These are phyloP conservation scores for Harrya chromipes DNA, from an alignment of 768 basidiomycete genomes.

Conservation along the genomic window DNA sequence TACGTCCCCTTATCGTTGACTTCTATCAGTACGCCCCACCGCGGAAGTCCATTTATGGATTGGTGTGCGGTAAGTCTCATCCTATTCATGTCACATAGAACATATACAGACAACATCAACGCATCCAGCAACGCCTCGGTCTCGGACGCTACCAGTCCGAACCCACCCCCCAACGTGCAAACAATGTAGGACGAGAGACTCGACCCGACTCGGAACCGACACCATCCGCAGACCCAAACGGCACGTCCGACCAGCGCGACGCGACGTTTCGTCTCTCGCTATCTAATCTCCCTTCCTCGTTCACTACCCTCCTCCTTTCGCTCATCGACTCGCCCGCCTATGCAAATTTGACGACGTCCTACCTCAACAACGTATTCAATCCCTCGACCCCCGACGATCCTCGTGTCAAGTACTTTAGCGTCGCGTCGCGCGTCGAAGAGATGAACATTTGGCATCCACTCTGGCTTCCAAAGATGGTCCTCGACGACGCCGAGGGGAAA, in stretches of 20 bases:
- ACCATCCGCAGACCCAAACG: neutral
- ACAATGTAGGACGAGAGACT: neutral
- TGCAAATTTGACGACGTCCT: conserved; percentile 84
- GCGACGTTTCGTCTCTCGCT: conserved; percentile 46
- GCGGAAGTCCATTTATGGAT: conserved; percentile 98
- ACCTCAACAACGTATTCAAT: conserved; percentile 78
- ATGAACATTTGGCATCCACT: conserved; percentile 89
- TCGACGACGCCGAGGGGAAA: conserved; percentile 78
- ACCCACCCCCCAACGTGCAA: conserved; percentile 1
- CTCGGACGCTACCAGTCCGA: conserved; percentile 63
- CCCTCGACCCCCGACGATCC: conserved; percentile 76
- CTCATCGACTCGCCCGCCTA: conserved; percentile 96
- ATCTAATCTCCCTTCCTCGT: conserved; percentile 70
- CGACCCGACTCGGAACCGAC: neutral
- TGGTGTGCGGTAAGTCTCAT: conserved; percentile 78
- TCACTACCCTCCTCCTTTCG: conserved; percentile 83
- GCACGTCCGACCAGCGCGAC: conserved; percentile 26
- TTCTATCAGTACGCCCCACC: conserved; percentile 88
- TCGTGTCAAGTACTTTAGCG: conserved; percentile 86
- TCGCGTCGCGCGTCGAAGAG: conserved; percentile 70
- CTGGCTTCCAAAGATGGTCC: conserved; percentile 93
- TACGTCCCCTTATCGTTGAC: conserved; percentile 88
- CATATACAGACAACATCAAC: conserved; percentile 16
- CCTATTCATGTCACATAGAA: conserved; percentile 4
- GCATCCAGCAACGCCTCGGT: conserved; percentile 78